Conservation (phyloP, 495 filamentous ascomycete genomes). For the Paragyromitra xinjiangensis region DNA sequence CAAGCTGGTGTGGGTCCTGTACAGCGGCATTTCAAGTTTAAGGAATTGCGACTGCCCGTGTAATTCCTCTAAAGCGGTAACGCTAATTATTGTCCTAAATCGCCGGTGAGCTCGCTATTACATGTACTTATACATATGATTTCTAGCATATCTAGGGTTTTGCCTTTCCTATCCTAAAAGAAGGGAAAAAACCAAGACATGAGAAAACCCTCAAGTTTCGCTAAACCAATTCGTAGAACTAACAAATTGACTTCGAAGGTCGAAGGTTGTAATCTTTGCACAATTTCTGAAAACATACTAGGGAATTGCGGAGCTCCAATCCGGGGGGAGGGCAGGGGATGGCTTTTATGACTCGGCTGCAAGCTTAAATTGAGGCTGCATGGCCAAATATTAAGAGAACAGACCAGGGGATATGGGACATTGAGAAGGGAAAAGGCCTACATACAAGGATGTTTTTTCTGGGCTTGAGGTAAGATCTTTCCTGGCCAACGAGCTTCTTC, state of each 20-base stretch:
- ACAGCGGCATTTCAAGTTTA: conserved; percentile 38
- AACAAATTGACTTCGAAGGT: neutral
- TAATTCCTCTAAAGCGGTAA: conserved; percentile 9
- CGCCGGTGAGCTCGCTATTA: conserved; percentile 15
- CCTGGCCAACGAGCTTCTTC: neutral
- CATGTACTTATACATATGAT: conserved; percentile 2
- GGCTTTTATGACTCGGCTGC: neutral
- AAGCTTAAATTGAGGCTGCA: neutral
- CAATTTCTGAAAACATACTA: neutral
- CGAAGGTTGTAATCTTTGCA: neutral
- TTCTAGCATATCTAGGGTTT: conserved; percentile 10
- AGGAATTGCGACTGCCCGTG: conserved; percentile 31
- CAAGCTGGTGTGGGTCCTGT: conserved; percentile 19
- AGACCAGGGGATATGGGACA: neutral
- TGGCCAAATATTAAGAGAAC: neutral
- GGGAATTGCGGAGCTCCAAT: neutral
- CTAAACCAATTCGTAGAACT: neutral
- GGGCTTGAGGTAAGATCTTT: neutral
- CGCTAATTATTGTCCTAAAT: conserved; percentile 14
- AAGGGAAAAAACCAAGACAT: neutral
- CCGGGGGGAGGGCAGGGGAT: neutral
- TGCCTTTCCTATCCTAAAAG: neutral
- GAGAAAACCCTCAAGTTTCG: neutral
- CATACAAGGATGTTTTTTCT: neutral
- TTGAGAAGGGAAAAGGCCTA: neutral